Base-by-base conservation (phyloP, 306 rosid species). In the Hippophae tibetana region DNA sequence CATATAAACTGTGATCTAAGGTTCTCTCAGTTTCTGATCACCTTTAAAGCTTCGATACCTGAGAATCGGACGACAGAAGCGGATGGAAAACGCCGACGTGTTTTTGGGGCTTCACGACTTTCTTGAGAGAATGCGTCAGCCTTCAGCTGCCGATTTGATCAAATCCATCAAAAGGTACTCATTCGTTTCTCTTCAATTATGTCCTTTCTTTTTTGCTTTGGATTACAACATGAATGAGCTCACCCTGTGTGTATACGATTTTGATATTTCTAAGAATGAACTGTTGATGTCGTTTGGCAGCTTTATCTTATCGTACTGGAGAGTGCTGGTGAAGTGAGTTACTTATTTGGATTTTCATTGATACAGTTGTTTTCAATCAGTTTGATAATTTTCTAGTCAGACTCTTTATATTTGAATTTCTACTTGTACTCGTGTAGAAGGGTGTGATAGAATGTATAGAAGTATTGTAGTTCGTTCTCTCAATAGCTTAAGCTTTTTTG, bases 111-210 rank as follows among this genome's bases (percentile, higher is more conserved):
- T 93, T 56, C 94, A 93, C 12, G 99, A 93, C 63, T 93, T 93
- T 76, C 86, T 93, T 0, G 97, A 86, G 49, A 95, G 97, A 63
- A 93, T 93, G 99, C 95, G 97, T 57, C 95, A 88, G 47, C 97
- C 99, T 61, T 55, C 97, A 45, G 99, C 99, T 63, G 77, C 86
- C 23, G 97, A 93, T 72, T 88, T 93, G 75, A 96, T 93, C 84
- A 88, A 84, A 74, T 86, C 95, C 27, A 93, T 93, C 75, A 93
- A 93, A 72, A 86, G 96, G 99, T 79, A 31, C 5, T n/a, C 6
- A 49, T 6, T 47, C 50, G 10, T 12, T 12, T 5, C 0, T 7
- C 14, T 49, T 49, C 3, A 6, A 18, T 6, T 49, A 13, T 49
- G n/a, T 12, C 6, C 13, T 48, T 48, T 9, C 7, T 48, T 48